Conservation (phyloP, 306 rosid species). For the Vigna angularis region DNA sequence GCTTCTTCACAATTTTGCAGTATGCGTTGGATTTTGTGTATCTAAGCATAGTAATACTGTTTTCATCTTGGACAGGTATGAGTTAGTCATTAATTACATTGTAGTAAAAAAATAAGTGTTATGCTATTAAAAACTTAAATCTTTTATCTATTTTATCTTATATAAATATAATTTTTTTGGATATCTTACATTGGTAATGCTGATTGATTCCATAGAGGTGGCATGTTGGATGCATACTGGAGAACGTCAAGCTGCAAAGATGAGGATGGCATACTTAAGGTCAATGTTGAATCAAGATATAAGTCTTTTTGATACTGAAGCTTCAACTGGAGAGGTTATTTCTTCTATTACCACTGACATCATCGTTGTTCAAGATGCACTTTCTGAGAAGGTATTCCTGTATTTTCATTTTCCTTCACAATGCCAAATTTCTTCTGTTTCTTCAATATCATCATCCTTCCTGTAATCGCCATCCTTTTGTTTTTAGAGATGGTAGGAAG, state of each 20-base stretch:
- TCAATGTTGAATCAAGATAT: conserved; percentile 86
- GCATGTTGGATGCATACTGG: conserved; percentile 99
- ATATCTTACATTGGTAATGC: not conserved
- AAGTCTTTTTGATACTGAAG: conserved; percentile 81
- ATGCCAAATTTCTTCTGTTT: too few relatives aligned
- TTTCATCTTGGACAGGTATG: conserved; percentile 92
- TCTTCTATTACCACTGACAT: conserved; percentile 88
- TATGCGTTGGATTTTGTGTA: conserved; percentile 88
- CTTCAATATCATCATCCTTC: too few relatives aligned
- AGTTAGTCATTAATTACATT: not conserved
- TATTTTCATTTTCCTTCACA: not conserved
- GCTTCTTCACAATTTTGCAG: conserved; percentile 55
- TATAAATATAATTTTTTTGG: too few relatives aligned
- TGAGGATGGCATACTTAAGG: conserved; percentile 89
- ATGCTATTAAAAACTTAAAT: too few relatives aligned
- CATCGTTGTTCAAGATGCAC: conserved; percentile 85
- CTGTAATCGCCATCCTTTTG: too few relatives aligned
- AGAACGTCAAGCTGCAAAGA: conserved; percentile 89
- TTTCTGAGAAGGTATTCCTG: conserved; percentile 76
- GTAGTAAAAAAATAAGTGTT: too few relatives aligned
- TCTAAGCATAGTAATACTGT: conserved; percentile 75
- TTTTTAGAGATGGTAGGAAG: too few relatives aligned
- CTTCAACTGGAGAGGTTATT: conserved; percentile 85
- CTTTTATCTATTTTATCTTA: too few relatives aligned
- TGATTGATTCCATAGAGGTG: conserved; percentile 64